These are phyloP conservation scores for Cladosporium halotolerans DNA, from an alignment of 2,329 filamentous ascomycete species.

Conservation along the genomic window DNA sequence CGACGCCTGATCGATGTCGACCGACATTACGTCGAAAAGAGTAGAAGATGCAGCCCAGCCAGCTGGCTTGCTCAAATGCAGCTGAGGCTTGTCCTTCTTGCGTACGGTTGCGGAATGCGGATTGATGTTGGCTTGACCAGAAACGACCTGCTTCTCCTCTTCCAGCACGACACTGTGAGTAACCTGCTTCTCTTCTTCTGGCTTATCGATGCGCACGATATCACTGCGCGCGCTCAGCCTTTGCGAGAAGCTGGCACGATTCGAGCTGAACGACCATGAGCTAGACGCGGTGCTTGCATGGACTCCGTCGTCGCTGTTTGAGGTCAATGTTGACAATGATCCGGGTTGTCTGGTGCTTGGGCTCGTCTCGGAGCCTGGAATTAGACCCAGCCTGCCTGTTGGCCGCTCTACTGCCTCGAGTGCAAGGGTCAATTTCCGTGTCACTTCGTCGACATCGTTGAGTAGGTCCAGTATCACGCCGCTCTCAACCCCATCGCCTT, in stretches of 20 bases:
- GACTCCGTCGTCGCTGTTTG: slow-evolving; percentile 2
- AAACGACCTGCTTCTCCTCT: background rate
- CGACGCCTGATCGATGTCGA: slow-evolving; percentile 11
- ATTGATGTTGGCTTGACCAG: background rate
- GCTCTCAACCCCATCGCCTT: background rate
- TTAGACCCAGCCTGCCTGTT: background rate
- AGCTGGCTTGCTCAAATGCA: background rate
- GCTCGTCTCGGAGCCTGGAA: background rate
- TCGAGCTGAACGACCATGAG: background rate
- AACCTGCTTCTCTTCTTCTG: slow-evolving; percentile 1
- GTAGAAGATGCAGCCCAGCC: background rate
- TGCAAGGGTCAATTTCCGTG: background rate
- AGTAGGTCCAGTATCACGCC: background rate
- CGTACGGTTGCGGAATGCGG: background rate
- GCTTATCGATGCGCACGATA: background rate
- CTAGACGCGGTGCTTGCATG: background rate
- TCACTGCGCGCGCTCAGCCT: background rate
- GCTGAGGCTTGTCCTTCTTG: background rate
- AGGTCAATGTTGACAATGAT: background rate
- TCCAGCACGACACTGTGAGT: background rate
- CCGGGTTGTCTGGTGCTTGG: background rate
- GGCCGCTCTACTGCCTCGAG: background rate
- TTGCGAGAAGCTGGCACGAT: background rate
- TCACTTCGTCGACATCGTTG: slow-evolving; percentile 3
- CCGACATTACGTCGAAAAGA: slow-evolving; percentile 8